A percentile compares a stretch with the other conserved stretches of the same genome.
phyloP scores from a whole-genome alignment of 495 filamentous ascomycete species.

The Zalerion maritima region DNA sequence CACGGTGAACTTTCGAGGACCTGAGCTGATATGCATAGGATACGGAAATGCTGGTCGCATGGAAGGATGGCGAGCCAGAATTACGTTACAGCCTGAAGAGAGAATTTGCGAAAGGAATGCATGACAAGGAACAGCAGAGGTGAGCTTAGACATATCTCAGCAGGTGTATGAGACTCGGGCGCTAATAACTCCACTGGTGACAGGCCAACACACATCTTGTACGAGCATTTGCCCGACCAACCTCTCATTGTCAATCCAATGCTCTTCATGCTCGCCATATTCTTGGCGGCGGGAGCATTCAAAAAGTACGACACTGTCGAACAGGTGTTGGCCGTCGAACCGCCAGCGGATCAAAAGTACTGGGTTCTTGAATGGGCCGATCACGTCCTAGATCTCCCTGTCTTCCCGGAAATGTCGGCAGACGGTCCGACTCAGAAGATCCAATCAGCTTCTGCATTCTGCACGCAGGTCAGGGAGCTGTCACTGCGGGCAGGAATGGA shows the following conservation, averaged over 20 bases:
- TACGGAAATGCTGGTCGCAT: constrained; percentile 5
- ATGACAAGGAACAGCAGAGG: too few relatives aligned
- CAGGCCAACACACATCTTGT: too few relatives aligned
- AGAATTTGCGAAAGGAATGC: too few relatives aligned
- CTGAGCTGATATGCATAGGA: constrained; percentile 4
- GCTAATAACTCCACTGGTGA: too few relatives aligned
- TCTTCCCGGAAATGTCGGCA: constrained; percentile 7
- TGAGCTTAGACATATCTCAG: too few relatives aligned
- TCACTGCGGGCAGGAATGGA: constrained; percentile 7
- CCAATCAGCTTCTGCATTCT: constrained; percentile 6
- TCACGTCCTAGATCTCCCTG: constrained; percentile 2
- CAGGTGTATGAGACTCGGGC: too few relatives aligned
- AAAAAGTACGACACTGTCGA: constrained; percentile 4
- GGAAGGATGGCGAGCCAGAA: too few relatives aligned
- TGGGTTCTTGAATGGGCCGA: constrained; percentile 6
- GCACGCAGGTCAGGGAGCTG: constrained; percentile 5
- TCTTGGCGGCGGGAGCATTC: constrained; percentile 5
- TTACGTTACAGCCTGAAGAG: too few relatives aligned
- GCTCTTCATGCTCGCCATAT: constrained; percentile 7
- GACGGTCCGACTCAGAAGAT: constrained; percentile 8
- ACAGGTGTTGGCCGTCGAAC: constrained; percentile 4
- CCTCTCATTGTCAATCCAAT: constrained; percentile 6
- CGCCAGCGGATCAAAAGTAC: constrained; percentile 5
- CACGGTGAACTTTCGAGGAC: too few relatives aligned
- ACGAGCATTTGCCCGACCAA: too few relatives aligned